These are phyloP conservation scores for Maudiozyma turicensis DNA, from an alignment of 805 yeast species.

Conservation along the genomic window DNA sequence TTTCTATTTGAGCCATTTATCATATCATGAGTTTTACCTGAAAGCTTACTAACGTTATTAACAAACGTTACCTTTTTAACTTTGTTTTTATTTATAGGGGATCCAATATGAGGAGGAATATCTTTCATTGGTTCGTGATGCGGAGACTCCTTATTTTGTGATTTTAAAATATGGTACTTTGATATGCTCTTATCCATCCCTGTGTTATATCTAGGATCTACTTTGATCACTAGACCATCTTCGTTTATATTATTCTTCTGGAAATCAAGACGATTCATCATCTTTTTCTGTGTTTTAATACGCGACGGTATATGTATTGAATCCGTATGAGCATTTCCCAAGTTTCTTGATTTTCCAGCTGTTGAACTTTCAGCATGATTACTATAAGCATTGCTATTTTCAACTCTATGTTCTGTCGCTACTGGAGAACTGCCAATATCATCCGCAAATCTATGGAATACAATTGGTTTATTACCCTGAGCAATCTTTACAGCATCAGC, in stretches of 20 bases:
- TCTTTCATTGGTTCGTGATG: no score
- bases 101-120: no score
- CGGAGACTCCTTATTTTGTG: no score
- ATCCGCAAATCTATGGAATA: constrained; percentile 3
- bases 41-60: background rate
- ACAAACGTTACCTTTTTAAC: constrained; percentile 4
- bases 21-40: background rate
- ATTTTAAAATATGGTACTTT: no score
- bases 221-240: background rate
- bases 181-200: background rate
- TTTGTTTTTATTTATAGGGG: background rate
- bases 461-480: constrained; percentile 1
- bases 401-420: no score
- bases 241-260: background rate
- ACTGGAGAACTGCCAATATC: background rate
- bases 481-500: background rate
- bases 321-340: no score
- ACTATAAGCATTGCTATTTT: no score
- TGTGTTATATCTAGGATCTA: constrained; percentile 2
- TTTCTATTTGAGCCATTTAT: background rate
- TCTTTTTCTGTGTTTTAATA: background rate
- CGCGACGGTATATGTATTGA: no score
- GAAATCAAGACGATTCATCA: background rate
- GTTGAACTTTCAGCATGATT: no score
- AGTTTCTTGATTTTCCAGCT: no score